These are phyloP conservation scores for Protomyces pachydermus DNA, from an alignment of 1,139 yeast species.

Conservation along the genomic window DNA sequence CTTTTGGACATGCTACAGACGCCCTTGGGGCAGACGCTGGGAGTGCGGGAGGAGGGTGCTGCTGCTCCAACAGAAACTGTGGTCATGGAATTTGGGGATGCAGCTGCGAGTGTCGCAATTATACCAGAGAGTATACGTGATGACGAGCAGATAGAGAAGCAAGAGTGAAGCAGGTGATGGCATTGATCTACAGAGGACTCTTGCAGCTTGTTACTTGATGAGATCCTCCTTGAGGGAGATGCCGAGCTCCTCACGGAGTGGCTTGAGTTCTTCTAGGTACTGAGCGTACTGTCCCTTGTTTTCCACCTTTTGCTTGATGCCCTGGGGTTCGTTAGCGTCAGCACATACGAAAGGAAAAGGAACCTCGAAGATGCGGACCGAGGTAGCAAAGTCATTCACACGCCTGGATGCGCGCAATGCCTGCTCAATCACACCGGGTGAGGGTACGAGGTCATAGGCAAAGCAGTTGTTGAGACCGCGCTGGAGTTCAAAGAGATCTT, in stretches of 20 bases:
- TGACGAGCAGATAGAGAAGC: background rate
- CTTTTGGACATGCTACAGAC: background rate
- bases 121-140: no score
- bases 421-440: slow-evolving; percentile 91
- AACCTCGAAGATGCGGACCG: slow-evolving; percentile 88
- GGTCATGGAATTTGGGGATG: background rate
- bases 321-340: background rate
- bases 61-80: background rate
- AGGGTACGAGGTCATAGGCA: slow-evolving; percentile 97
- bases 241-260: slow-evolving; percentile 85
- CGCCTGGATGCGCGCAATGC: slow-evolving; percentile 98
- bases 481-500: slow-evolving; percentile 76
- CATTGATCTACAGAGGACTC: background rate
- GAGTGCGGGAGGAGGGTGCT: background rate
- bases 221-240: slow-evolving; percentile 30
- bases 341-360: background rate
- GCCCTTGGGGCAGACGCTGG: background rate
- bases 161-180: background rate
- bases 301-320: slow-evolving; percentile 22
- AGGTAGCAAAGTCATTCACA: slow-evolving; percentile 97
- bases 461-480: slow-evolving; percentile 92
- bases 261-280: slow-evolving; percentile 90
- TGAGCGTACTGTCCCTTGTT: slow-evolving; percentile 59
- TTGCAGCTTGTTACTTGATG: background rate
- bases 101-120: no score